Conservation (phyloP, 2,329 filamentous ascomycete species). For the Aspergillus floridensis region DNA sequence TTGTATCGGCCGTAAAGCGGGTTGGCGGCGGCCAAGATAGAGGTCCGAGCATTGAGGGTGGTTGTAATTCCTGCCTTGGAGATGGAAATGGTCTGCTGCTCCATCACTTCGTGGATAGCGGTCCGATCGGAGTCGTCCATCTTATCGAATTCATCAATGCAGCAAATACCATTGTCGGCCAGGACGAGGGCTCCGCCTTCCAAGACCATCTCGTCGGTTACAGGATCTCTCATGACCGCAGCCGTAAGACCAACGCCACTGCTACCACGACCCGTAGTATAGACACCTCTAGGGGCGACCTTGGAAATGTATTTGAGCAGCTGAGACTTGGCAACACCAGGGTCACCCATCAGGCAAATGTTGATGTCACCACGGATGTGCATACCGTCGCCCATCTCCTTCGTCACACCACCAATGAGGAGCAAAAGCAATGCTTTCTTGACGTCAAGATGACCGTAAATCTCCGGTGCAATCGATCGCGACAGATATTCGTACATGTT, state of each 20-base stretch:
- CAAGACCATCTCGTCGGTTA: conserved; percentile 74
- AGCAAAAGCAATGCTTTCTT: conserved; percentile 97
- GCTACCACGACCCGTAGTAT: conserved; percentile 77
- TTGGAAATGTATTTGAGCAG: conserved; percentile 98
- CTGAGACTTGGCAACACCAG: conserved; percentile 98
- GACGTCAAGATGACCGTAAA: conserved; percentile 92
- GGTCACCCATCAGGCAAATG: conserved; percentile 97
- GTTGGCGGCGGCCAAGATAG: conserved; percentile 93
- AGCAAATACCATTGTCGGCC: conserved; percentile 79
- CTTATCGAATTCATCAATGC: conserved; percentile 83
- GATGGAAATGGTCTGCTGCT: conserved; percentile 81
- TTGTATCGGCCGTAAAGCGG: conserved; percentile 98
- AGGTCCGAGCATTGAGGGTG: conserved; percentile 91
- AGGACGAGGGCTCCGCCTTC: conserved; percentile 77
- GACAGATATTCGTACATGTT: conserved; percentile 95
- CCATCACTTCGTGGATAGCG: conserved; percentile 84
- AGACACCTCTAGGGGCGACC: conserved; percentile 87
- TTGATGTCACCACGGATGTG: conserved; percentile 98
- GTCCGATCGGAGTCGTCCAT: conserved; percentile 78
- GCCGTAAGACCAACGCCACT: conserved; percentile 79
- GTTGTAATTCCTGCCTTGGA: conserved; percentile 94
- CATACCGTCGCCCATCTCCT: conserved; percentile 98
- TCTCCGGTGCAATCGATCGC: conserved; percentile 94
- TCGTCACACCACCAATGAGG: conserved; percentile 91
- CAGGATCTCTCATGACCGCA: conserved; percentile 76